These are phyloP conservation scores for Aureobasidium pullulans DNA, from an alignment of 2,329 filamentous ascomycete species.

Conservation along the genomic window DNA sequence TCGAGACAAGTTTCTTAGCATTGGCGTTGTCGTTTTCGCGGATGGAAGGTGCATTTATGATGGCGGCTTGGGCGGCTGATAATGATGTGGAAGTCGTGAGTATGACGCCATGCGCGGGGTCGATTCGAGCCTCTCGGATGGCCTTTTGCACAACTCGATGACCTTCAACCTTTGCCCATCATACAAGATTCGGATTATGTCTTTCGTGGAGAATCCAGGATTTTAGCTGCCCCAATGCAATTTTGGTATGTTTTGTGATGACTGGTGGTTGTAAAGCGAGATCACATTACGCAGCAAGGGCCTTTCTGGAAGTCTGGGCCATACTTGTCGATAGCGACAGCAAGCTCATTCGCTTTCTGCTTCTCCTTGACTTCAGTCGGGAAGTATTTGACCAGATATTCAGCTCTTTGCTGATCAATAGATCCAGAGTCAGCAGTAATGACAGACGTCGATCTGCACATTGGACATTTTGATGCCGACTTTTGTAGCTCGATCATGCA, in stretches of 20 bases:
- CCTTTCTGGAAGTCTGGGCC: conserved; percentile 29
- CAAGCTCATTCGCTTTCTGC: conserved; percentile 62
- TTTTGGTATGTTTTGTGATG: too few relatives aligned
- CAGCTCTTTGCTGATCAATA: conserved; percentile 60
- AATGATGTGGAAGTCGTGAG: neutral
- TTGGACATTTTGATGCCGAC: conserved; percentile 61
- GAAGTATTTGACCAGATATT: conserved; percentile 69
- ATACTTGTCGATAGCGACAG: conserved; percentile 50
- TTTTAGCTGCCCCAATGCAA: too few relatives aligned
- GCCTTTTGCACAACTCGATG: neutral
- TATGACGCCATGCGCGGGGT: conserved; percentile 13
- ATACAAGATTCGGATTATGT: too few relatives aligned
- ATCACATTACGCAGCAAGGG: conserved; percentile 26
- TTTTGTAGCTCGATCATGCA: conserved; percentile 76
- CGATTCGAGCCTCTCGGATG: neutral
- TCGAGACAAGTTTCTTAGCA: neutral
- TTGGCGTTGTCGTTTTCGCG: neutral
- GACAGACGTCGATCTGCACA: conserved; percentile 67
- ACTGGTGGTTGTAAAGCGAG: neutral
- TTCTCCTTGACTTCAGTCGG: conserved; percentile 60
- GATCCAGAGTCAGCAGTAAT: conserved; percentile 62
- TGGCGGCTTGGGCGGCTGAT: neutral
- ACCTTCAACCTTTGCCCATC: neutral
- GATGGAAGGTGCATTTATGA: neutral
- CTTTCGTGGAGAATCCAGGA: too few relatives aligned